Percentiles rank a stretch among this genome's conserved stretches.
Evolutionary conservation across 2,329 filamentous ascomycete species (phyloP).

Genomic region (Trichophyton rubrum): DNA sequence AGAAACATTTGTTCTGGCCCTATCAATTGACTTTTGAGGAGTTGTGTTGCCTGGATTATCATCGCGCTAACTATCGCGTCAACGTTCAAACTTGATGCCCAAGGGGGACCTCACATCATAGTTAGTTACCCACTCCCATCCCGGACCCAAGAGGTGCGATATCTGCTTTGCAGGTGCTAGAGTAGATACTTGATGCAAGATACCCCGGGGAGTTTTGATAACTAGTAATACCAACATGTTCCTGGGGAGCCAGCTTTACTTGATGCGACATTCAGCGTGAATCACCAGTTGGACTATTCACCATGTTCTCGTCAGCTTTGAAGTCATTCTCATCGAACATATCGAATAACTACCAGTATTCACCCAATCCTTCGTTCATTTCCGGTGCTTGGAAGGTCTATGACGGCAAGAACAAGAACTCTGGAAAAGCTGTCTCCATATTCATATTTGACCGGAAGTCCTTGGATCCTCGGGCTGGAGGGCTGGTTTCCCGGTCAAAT

Average conservation of each 20-base stretch:
- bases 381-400: constrained; percentile 96
- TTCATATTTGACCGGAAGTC: constrained; percentile 90
- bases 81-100: background rate
- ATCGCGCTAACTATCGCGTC: background rate
- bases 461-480: constrained; percentile 56
- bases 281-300: constrained; percentile 17
- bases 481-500: constrained; percentile 48
- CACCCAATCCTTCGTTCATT: constrained; percentile 59
- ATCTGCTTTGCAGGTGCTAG: too few species aligned
- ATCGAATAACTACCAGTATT: constrained; percentile 76
- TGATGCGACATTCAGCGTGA: background rate
- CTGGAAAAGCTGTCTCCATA: constrained; percentile 74
- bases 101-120: too few species aligned
- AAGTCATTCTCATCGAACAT: constrained; percentile 95
- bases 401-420: constrained; percentile 93
- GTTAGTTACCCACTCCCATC: too few species aligned
- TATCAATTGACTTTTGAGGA: background rate
- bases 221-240: background rate
- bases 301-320: constrained; percentile 84
- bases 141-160: too few species aligned
- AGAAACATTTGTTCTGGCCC: background rate
- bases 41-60: background rate
- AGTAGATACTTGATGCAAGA: background rate
- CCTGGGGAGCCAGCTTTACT: background rate
- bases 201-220: background rate